Conservation (phyloP, 345 rosid species). For the Euphorbia peplus region DNA sequence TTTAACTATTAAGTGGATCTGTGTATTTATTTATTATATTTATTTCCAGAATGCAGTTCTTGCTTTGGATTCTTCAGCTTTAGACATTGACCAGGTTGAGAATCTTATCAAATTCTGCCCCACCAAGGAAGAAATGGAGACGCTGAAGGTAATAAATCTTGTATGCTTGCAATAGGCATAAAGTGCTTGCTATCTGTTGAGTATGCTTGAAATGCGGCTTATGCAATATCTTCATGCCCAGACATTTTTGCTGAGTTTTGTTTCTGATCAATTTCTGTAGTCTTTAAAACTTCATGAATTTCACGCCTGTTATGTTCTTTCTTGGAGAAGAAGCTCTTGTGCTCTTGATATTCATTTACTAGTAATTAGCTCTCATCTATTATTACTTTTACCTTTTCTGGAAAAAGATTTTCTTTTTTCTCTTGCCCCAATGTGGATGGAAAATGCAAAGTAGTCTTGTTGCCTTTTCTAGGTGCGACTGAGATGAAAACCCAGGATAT, state of each 20-base stretch:
- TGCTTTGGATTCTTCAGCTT: conserved; percentile 79
- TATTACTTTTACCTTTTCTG: not conserved
- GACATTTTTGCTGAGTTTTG: conserved; percentile 4
- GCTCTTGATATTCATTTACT: not conserved
- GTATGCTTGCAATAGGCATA: not conserved
- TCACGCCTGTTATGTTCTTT: not conserved
- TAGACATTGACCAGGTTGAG: conserved; percentile 97
- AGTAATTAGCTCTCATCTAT: not conserved
- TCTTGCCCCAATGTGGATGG: not conserved
- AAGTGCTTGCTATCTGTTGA: not conserved
- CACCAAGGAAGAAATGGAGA: conserved; percentile 94
- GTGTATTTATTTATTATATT: conserved; percentile 13
- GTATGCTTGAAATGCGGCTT: not conserved
- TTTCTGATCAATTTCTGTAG: not conserved
- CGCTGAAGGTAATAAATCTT: conserved; percentile 55
- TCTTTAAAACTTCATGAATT: not conserved
- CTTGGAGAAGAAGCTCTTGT: not conserved
- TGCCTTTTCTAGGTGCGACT: not conserved
- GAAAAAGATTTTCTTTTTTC: not conserved
- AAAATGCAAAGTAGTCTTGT: conserved; percentile 1
- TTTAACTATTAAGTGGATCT: conserved; percentile 1
- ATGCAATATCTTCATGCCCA: not conserved
- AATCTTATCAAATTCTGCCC: conserved; percentile 98
- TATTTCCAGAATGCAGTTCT: conserved; percentile 72
- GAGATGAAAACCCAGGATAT: not conserved